These are phyloP conservation scores for Leucoagaricus sp. DNA, from an alignment of 1,284 basidiomycete genomes.

Conservation along the genomic window DNA sequence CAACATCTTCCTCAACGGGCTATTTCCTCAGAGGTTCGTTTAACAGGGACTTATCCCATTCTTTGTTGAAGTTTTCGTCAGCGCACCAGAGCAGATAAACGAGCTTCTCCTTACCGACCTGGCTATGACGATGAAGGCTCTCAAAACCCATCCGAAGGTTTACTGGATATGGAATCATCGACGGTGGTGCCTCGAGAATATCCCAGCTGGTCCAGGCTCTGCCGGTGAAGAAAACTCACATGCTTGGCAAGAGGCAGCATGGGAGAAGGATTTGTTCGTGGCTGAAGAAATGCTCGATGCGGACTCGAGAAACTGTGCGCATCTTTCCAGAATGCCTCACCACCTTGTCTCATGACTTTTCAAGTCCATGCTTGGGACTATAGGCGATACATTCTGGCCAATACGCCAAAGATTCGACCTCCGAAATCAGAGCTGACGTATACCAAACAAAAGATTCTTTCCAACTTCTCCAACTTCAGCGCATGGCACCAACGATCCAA, in stretches of 20 bases:
- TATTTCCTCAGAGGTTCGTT: slow-evolving; percentile 68
- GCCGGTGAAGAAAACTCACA: slow-evolving; percentile 45
- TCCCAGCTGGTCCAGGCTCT: slow-evolving; percentile 67
- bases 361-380: slow-evolving; percentile 94
- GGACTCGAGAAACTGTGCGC: slow-evolving; percentile 89
- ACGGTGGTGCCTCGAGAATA: slow-evolving; percentile 86
- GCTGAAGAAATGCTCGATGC: slow-evolving; percentile 89
- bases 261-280: slow-evolving; percentile 83
- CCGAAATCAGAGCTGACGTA: slow-evolving; percentile 71
- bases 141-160: slow-evolving; percentile 87
- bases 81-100: slow-evolving; percentile 65
- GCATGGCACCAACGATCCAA: slow-evolving; percentile 99
- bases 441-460: slow-evolving; percentile 89
- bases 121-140: slow-evolving; percentile 75
- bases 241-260: slow-evolving; percentile 74
- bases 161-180: slow-evolving; percentile 99
- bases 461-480: slow-evolving; percentile 97
- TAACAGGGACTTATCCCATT: not conserved
- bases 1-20: slow-evolving; percentile 70
- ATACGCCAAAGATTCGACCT: slow-evolving; percentile 60
- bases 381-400: slow-evolving; percentile 78
- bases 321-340: not conserved
- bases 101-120: slow-evolving; percentile 72
- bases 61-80: slow-evolving; percentile 30
- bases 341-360: not conserved